A percentile compares a stretch with the other conserved stretches of the same genome.
Evolutionary conservation across 148 eudicot species (phyloP).

Genomic region (Silene uniflora): DNA sequence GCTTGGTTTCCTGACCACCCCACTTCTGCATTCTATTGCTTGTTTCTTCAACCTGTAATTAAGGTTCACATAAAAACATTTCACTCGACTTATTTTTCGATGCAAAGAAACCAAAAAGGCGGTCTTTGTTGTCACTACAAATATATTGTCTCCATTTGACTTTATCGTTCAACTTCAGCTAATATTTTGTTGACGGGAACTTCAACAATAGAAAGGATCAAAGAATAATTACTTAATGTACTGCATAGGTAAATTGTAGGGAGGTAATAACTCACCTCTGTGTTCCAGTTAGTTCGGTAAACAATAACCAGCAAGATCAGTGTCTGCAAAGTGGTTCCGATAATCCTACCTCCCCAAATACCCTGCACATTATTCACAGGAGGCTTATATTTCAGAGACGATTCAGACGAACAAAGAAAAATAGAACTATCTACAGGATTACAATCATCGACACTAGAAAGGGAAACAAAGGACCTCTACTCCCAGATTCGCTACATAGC

Average conservation of each 20-base stretch:
- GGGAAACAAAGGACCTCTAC: constrained; percentile 40
- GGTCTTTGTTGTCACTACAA: too few species aligned
- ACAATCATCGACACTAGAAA: background rate
- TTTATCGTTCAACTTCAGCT: too few species aligned
- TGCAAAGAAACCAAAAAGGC: too few species aligned
- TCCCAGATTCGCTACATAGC: constrained; percentile 57
- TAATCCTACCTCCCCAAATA: constrained; percentile 78
- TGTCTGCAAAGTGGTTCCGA: constrained; percentile 69
- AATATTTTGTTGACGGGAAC: too few species aligned
- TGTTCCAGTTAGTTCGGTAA: constrained; percentile 77
- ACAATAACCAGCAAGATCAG: constrained; percentile 47
- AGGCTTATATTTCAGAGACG: background rate
- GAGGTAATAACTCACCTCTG: constrained; percentile 43
- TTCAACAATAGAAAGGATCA: too few species aligned
- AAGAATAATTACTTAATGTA: too few species aligned
- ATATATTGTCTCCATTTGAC: too few species aligned
- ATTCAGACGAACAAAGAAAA: background rate
- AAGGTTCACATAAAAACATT: too few species aligned
- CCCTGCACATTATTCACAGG: constrained; percentile 37
- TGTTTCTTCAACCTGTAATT: constrained; percentile 62
- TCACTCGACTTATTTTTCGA: too few species aligned
- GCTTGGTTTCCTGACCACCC: constrained; percentile 56
- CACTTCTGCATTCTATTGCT: constrained; percentile 57
- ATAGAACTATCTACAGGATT: too few species aligned
- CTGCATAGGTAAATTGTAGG: background rate